phyloP scores from a whole-genome alignment of 495 filamentous ascomycete species.

The Geopyxis carbonaria region DNA sequence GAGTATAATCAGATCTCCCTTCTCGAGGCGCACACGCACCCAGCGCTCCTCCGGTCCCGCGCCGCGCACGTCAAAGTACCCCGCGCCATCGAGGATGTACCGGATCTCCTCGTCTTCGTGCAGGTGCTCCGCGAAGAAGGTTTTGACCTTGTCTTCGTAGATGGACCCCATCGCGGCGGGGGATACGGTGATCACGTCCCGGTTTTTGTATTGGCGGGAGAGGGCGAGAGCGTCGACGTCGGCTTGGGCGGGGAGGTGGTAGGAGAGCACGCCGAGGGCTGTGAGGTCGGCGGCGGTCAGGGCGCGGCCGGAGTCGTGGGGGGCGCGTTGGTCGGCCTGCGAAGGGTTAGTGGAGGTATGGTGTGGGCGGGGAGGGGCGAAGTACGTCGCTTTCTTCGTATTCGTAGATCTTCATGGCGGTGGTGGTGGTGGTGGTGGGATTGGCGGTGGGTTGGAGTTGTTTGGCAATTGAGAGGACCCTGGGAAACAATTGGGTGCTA shows the following conservation, averaged over 20 bases:
- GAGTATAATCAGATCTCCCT: constrained; percentile 61
- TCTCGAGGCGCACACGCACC: constrained; percentile 68
- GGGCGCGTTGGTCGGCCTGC: constrained; percentile 80
- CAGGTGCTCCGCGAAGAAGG: constrained; percentile 86
- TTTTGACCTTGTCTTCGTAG: constrained; percentile 82
- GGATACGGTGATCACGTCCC: constrained; percentile 82
- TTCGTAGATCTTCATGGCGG: constrained; percentile 7
- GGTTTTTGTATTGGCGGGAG: constrained; percentile 77
- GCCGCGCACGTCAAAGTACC: constrained; percentile 84
- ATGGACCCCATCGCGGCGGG: constrained; percentile 67
- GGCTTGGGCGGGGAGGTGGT: constrained; percentile 35
- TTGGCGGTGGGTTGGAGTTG: too few relatives aligned
- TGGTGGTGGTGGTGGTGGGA: too few relatives aligned
- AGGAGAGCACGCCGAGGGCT: constrained; percentile 63
- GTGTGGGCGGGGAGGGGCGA: background rate
- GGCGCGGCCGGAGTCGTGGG: constrained; percentile 64
- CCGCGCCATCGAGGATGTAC: constrained; percentile 79
- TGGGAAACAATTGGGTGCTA: too few relatives aligned
- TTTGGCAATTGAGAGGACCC: too few relatives aligned
- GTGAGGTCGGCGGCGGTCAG: constrained; percentile 45
- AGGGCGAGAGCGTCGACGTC: constrained; percentile 51
- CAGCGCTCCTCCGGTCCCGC: constrained; percentile 50
- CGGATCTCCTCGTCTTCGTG: constrained; percentile 99
- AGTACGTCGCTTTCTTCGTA: constrained; percentile 6
- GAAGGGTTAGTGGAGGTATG: background rate